Conservation (phyloP, 2,329 filamentous ascomycete genomes). For the Alternaria sp. region DNA sequence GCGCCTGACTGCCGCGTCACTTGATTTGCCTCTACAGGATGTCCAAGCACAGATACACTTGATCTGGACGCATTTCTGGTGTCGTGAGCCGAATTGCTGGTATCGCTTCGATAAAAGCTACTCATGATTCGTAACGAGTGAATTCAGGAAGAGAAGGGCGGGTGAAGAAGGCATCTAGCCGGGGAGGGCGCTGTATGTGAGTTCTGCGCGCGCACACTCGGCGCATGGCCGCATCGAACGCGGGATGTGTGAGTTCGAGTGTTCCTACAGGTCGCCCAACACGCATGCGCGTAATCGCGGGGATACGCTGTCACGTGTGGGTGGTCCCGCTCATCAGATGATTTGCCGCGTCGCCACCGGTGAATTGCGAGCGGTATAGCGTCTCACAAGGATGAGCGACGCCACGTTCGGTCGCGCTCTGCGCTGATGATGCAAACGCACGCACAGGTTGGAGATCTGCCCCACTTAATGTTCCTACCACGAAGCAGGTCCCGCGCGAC, state of each 20-base stretch:
- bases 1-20: not conserved
- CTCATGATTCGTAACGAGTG: not conserved
- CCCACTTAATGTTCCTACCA: not conserved
- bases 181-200: not conserved
- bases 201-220: not conserved
- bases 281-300: not conserved
- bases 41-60: too few species aligned
- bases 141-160: too few species aligned
- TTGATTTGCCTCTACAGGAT: not conserved
- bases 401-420: not conserved
- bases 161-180: too few species aligned
- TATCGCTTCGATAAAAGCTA: not conserved
- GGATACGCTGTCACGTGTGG: not conserved
- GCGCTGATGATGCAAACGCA: not conserved
- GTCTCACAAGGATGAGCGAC: not conserved
- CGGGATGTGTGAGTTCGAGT: not conserved
- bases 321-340: not conserved
- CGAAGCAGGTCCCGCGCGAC: not conserved
- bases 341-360: not conserved
- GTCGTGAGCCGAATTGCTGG: too few species aligned
- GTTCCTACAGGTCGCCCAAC: not conserved
- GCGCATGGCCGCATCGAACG: not conserved
- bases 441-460: not conserved
- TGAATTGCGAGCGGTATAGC: not conserved
- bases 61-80: too few species aligned